These are phyloP conservation scores for Amylostereum areolatum DNA, from an alignment of 1,284 basidiomycete species.

Conservation along the genomic window DNA sequence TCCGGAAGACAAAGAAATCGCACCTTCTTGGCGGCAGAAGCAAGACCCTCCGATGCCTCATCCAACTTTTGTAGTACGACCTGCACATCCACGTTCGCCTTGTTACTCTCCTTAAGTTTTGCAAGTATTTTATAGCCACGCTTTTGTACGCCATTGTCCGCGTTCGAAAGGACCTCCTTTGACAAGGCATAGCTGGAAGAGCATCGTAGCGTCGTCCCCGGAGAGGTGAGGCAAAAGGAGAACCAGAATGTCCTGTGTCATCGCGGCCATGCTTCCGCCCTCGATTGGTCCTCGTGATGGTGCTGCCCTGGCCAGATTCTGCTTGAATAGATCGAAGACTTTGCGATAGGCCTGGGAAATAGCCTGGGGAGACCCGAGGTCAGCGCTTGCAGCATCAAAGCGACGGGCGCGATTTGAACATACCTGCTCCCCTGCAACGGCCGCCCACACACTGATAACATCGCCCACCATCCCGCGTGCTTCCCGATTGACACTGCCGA, in stretches of 20 bases:
- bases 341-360: constrained; percentile 78
- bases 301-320: constrained; percentile 49
- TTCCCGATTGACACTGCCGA: constrained; percentile 76
- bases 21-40: constrained; percentile 86
- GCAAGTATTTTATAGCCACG: constrained; percentile 89
- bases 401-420: constrained; percentile 12
- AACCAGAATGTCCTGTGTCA: constrained; percentile 87
- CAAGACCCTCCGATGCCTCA: constrained; percentile 57
- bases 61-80: constrained; percentile 61
- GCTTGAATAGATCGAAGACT: constrained; percentile 71
- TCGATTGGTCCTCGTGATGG: constrained; percentile 32
- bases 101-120: constrained; percentile 61
- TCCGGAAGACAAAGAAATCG: constrained; percentile 2
- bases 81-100: constrained; percentile 51
- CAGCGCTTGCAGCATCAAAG: background rate
- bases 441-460: constrained; percentile 82
- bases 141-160: constrained; percentile 91
- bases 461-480: constrained; percentile 83
- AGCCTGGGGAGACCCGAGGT: constrained; percentile 39
- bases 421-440: constrained; percentile 72
- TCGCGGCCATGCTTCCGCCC: constrained; percentile 56
- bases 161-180: constrained; percentile 57
- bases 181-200: constrained; percentile 62
- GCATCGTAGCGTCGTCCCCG: constrained; percentile 45
- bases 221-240: constrained; percentile 81